A percentile compares a stretch with the other conserved stretches of the same genome.
Conservation (phyloP, 2,329 filamentous ascomycete species). For the Acrocalymma vagum region DNA sequence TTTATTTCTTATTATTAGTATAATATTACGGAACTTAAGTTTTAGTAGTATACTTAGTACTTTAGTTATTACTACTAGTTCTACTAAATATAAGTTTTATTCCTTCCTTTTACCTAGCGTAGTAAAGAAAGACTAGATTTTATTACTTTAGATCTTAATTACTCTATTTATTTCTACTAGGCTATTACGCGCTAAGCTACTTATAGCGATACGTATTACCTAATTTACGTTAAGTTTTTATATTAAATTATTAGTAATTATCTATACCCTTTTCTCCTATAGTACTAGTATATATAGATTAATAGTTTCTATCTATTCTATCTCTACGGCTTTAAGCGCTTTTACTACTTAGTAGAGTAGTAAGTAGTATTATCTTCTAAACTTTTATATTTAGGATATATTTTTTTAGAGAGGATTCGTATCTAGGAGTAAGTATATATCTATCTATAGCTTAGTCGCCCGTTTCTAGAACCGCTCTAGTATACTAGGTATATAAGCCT, state of each 20-base stretch:
- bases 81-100: too few species aligned
- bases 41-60: too few species aligned
- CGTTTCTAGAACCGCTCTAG: conserved; percentile 17
- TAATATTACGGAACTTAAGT: too few species aligned
- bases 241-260: conserved; percentile 9
- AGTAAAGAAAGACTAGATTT: too few species aligned
- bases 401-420: conserved; percentile 14
- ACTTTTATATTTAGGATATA: conserved; percentile 13
- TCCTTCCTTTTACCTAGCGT: too few species aligned
- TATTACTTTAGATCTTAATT: too few species aligned
- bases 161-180: too few species aligned
- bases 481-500: conserved; percentile 16
- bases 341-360: conserved; percentile 9
- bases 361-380: conserved; percentile 13
- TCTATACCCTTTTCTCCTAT: conserved; percentile 18
- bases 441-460: conserved; percentile 15
- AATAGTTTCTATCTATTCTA: conserved; percentile 16
- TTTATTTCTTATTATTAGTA: too few species aligned
- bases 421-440: conserved; percentile 17
- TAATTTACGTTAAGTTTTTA: too few species aligned
- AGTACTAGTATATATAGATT: conserved; percentile 10
- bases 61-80: too few species aligned
- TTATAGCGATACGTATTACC: too few species aligned
- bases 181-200: too few species aligned
- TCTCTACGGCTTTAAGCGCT: conserved; percentile 14